These are phyloP conservation scores for Carex littledalei DNA, from an alignment of 176 grass and related monocot species.

Conservation along the genomic window DNA sequence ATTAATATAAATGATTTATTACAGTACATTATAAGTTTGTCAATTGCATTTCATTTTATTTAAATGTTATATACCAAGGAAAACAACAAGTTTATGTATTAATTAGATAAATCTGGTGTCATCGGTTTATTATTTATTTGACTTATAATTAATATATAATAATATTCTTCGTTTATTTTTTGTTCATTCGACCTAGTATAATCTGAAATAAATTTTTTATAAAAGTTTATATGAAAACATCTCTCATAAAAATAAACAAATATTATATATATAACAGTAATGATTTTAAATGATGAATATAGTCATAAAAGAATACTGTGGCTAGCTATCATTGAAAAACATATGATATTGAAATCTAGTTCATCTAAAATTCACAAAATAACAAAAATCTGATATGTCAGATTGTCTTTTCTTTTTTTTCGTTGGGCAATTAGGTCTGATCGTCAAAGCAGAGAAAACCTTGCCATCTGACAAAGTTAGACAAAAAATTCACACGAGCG, in stretches of 20 bases:
- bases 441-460: background rate
- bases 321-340: no score
- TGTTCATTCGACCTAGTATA: no score
- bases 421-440: background rate
- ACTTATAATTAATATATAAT: background rate
- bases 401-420: background rate
- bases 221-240: no score
- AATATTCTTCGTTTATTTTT: no score
- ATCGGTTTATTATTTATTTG: background rate
- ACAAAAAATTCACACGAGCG: conserved; percentile 15
- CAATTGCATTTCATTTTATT: conserved; percentile 4
- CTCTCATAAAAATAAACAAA: no score
- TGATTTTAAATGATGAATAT: no score
- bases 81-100: background rate
- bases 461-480: conserved; percentile 19
- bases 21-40: background rate
- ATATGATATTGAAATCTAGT: no score
- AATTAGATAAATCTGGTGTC: background rate
- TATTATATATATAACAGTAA: no score
- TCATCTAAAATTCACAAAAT: background rate
- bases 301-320: no score
- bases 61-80: background rate
- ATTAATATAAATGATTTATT: background rate
- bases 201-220: no score
- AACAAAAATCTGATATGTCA: background rate